Evolutionary conservation across 179 eudicot species (phyloP).

Genomic region (Dionaea muscipula): DNA sequence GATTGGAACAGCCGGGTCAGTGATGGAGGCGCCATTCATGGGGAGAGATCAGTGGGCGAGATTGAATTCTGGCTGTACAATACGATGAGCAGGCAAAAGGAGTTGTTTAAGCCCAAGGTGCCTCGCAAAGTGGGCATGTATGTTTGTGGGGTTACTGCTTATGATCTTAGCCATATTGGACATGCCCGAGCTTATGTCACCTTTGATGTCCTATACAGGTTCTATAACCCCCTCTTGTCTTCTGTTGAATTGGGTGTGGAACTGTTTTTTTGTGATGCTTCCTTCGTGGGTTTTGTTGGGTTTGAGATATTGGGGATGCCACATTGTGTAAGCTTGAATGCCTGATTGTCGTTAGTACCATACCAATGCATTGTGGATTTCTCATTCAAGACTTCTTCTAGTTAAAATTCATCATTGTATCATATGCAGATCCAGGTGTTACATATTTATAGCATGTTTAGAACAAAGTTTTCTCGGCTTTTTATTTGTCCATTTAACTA

Average conservation of each 20-base stretch:
- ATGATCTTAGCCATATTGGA: conserved; percentile 93
- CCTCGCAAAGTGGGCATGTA: conserved; percentile 84
- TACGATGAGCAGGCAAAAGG: conserved; percentile 64
- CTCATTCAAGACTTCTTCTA: no score
- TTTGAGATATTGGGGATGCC: neutral
- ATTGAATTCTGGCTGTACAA: conserved; percentile 52
- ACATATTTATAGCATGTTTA: no score
- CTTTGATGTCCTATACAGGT: conserved; percentile 79
- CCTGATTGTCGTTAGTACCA: no score
- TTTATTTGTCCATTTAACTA: no score
- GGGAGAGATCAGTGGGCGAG: conserved; percentile 2
- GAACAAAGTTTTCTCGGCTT: no score
- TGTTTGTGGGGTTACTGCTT: conserved; percentile 87
- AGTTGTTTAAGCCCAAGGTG: conserved; percentile 49
- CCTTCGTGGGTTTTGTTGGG: neutral
- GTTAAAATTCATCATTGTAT: no score
- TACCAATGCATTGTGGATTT: no score
- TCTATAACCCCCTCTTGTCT: neutral
- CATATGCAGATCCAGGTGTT: no score
- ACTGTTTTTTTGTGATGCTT: neutral
- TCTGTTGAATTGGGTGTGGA: neutral
- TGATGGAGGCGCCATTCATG: neutral
- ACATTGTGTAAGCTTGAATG: neutral
- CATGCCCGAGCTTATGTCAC: conserved; percentile 87
- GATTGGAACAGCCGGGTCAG: neutral